Evolutionary conservation across 176 grass and related monocot species (phyloP).

Genomic region (Elaeis guineensis): DNA sequence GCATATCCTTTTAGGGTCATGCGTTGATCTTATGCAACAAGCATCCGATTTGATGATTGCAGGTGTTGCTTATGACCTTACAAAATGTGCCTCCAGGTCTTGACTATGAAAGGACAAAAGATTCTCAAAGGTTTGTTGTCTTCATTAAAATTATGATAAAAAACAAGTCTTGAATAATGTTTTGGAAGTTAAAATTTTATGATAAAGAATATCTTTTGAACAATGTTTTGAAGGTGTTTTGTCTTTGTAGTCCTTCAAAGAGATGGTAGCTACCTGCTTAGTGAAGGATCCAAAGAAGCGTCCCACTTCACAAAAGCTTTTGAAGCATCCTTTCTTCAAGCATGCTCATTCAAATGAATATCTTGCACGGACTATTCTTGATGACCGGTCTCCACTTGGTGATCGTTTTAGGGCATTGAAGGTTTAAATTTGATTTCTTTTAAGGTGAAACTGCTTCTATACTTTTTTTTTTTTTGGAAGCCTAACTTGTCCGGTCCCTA

Average conservation of each 20-base stretch:
- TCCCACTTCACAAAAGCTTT: constrained; percentile 74
- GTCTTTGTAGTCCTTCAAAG: constrained; percentile 66
- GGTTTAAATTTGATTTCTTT: constrained; percentile 21
- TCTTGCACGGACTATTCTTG: constrained; percentile 57
- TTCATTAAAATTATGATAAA: not conserved
- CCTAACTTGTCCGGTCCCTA: constrained; percentile 13
- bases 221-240: too few species aligned
- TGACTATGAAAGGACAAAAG: constrained; percentile 84
- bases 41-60: constrained; percentile 20
- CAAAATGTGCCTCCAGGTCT: constrained; percentile 95
- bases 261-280: constrained; percentile 82
- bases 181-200: too few species aligned
- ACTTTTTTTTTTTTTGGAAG: too few species aligned
- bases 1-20: too few species aligned
- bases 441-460: too few species aligned
- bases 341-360: constrained; percentile 59
- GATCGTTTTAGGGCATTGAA: constrained; percentile 69
- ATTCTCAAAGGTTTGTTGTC: constrained; percentile 75
- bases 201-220: too few species aligned
- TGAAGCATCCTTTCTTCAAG: constrained; percentile 96
- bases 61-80: constrained; percentile 95
- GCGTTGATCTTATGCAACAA: not conserved
- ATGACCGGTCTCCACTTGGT: constrained; percentile 60
- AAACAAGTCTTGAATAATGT: not conserved
- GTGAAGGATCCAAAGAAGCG: constrained; percentile 94